These are phyloP conservation scores for Russula abietina DNA, from an alignment of 768 basidiomycete species.

Conservation along the genomic window DNA sequence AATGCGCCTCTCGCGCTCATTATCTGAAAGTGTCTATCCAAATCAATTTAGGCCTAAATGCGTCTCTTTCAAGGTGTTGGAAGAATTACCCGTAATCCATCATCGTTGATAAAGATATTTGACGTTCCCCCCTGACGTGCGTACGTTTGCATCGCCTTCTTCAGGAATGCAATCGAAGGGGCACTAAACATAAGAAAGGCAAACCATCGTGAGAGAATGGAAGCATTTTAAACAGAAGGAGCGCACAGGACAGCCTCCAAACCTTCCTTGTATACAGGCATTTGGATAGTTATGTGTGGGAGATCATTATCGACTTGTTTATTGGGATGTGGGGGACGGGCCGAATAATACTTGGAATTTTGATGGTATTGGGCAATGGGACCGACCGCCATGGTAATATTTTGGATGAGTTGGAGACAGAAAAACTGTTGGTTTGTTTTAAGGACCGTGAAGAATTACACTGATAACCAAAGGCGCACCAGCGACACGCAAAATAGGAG, in stretches of 20 bases:
- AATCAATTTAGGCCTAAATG: neutral
- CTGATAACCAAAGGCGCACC: slow-evolving; percentile 25
- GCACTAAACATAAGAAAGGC: slow-evolving; percentile 28
- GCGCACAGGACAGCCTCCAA: slow-evolving; percentile 46
- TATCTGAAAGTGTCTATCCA: slow-evolving; percentile 34
- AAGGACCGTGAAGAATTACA: neutral
- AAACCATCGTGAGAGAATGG: neutral
- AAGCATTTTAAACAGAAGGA: slow-evolving; percentile 10
- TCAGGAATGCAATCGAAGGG: slow-evolving; percentile 48
- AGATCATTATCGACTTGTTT: slow-evolving; percentile 40
- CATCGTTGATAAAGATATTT: slow-evolving; percentile 55
- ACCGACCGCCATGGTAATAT: slow-evolving; percentile 41
- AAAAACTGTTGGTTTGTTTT: slow-evolving; percentile 30
- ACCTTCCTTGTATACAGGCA: slow-evolving; percentile 55
- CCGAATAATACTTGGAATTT: slow-evolving; percentile 52
- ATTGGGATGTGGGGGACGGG: slow-evolving; percentile 38
- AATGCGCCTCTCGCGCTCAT: slow-evolving; percentile 43
- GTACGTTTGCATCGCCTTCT: slow-evolving; percentile 57
- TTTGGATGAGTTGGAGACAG: slow-evolving; percentile 39
- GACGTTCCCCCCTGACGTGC: slow-evolving; percentile 60
- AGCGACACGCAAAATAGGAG: slow-evolving; percentile 44
- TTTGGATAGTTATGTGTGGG: slow-evolving; percentile 48
- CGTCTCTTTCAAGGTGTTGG: neutral
- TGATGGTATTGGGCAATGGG: slow-evolving; percentile 48
- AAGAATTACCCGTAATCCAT: slow-evolving; percentile 45